Conservation (phyloP, 1,284 basidiomycete species). For the Ceratobasidium sp. region DNA sequence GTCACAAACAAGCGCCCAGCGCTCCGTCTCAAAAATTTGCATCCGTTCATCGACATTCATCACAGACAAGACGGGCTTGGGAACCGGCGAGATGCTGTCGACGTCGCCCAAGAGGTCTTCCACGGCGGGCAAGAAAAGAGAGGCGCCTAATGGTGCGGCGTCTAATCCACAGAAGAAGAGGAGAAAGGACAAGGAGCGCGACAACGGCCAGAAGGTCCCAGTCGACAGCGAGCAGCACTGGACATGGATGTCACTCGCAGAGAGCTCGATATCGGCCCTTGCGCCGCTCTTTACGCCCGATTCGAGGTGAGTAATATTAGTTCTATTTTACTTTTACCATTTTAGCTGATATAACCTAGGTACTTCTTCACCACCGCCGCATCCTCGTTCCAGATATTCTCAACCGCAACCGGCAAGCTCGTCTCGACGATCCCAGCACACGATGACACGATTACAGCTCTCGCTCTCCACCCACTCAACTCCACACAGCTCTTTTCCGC, state of each 20-base stretch:
- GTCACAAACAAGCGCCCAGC: slow-evolving; percentile 31
- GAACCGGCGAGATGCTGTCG: slow-evolving; percentile 32
- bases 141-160: not conserved
- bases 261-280: slow-evolving; percentile 70
- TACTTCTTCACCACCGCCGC: slow-evolving; percentile 89
- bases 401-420: slow-evolving; percentile 75
- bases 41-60: slow-evolving; percentile 37
- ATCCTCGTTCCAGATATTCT: slow-evolving; percentile 83
- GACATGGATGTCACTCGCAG: slow-evolving; percentile 78
- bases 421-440: slow-evolving; percentile 78
- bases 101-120: slow-evolving; percentile 37
- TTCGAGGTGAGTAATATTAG: slow-evolving; percentile 70
- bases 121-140: slow-evolving; percentile 22
- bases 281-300: slow-evolving; percentile 86
- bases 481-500: slow-evolving; percentile 89
- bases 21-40: slow-evolving; percentile 37
- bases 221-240: slow-evolving; percentile 54
- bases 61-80: slow-evolving; percentile 30
- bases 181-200: slow-evolving; percentile 5
- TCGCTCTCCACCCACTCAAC: slow-evolving; percentile 86
- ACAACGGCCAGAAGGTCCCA: not conserved
- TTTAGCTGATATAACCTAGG: slow-evolving; percentile 57
- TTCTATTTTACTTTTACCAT: slow-evolving; percentile 34
- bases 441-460: slow-evolving; percentile 73
- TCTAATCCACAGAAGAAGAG: not conserved